Percentiles rank a stretch among this genome's conserved stretches.
phyloP scores from a whole-genome alignment of 2,329 filamentous ascomycete genomes.

The Alternaria sp. region DNA sequence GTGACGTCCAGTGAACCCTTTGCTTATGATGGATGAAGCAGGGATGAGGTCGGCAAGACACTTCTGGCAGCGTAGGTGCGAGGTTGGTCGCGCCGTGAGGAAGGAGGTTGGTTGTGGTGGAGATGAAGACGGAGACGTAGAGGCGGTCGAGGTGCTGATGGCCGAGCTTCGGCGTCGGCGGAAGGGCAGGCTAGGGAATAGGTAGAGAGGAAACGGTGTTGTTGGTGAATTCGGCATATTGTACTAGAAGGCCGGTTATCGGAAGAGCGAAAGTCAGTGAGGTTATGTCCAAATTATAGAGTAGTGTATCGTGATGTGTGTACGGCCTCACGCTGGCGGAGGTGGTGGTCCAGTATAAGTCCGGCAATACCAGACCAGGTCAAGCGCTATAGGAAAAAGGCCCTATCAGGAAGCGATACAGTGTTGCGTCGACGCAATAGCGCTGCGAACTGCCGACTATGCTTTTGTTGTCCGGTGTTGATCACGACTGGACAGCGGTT shows the following conservation, averaged over 20 bases:
- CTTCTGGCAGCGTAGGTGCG: conserved; percentile 66
- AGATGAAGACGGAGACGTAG: conserved; percentile 31
- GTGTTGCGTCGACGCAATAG: background rate
- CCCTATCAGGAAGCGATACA: background rate
- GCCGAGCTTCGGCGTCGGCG: conserved; percentile 55
- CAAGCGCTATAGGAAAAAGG: background rate
- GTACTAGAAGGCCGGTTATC: background rate
- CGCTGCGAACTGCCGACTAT: background rate
- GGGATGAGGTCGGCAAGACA: conserved; percentile 68
- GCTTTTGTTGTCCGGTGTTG: background rate
- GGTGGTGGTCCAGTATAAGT: background rate
- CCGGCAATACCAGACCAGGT: background rate
- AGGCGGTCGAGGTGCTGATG: conserved; percentile 38
- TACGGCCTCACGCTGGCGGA: background rate
- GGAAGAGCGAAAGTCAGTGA: background rate
- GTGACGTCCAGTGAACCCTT: conserved; percentile 71
- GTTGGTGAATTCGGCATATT: conserved; percentile 27
- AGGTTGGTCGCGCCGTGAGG: conserved; percentile 51
- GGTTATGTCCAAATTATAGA: background rate
- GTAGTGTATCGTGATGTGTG: background rate
- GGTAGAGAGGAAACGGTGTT: conserved; percentile 54
- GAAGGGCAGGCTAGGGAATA: conserved; percentile 48
- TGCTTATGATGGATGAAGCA: conserved; percentile 67
- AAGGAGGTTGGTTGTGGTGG: conserved; percentile 36
- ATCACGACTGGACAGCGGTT: background rate